Evolutionary conservation across 495 filamentous ascomycete species (phyloP).

Genomic region (Patellaria atrata): DNA sequence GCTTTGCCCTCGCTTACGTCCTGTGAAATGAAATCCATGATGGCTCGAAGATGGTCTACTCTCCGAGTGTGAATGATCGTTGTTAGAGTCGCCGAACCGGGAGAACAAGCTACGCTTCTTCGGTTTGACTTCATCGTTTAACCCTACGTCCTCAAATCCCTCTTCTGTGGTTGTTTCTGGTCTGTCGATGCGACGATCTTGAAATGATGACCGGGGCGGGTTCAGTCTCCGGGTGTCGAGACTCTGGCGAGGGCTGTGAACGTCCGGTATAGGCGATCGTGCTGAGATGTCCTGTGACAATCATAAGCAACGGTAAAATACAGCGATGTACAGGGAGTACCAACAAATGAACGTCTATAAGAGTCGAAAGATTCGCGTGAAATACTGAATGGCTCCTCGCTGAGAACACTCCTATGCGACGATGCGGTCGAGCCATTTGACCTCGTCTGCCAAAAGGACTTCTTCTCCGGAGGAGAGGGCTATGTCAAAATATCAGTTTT

Average conservation of each 20-base stretch:
- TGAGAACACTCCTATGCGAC: conserved; percentile 46
- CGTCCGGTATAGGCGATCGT: conserved; percentile 56
- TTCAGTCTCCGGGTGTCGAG: conserved; percentile 56
- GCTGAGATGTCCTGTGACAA: conserved; percentile 92
- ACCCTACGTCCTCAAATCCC: conserved; percentile 77
- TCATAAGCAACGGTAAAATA: conserved; percentile 11
- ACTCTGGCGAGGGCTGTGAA: conserved; percentile 43
- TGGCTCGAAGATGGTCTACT: conserved; percentile 32
- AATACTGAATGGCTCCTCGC: conserved; percentile 86
- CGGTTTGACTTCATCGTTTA: conserved; percentile 56
- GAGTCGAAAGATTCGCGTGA: conserved; percentile 97
- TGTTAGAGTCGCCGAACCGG: conserved; percentile 58
- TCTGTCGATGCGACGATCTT: conserved; percentile 28
- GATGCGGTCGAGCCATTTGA: conserved; percentile 52
- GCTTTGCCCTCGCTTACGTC: conserved; percentile 61
- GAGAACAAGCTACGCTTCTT: conserved; percentile 79
- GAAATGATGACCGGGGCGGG: conserved; percentile 33
- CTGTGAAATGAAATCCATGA: conserved; percentile 50
- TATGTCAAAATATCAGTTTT: conserved; percentile 27
- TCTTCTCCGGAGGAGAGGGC: conserved; percentile 81
- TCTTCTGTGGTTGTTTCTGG: conserved; percentile 42
- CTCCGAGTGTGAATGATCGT: conserved; percentile 1
- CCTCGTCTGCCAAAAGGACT: conserved; percentile 57
- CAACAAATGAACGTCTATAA: conserved; percentile 86
- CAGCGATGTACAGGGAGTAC: conserved; percentile 4